Conservation (phyloP, 495 filamentous ascomycete genomes). For the Clohesyomyces aquaticus region DNA sequence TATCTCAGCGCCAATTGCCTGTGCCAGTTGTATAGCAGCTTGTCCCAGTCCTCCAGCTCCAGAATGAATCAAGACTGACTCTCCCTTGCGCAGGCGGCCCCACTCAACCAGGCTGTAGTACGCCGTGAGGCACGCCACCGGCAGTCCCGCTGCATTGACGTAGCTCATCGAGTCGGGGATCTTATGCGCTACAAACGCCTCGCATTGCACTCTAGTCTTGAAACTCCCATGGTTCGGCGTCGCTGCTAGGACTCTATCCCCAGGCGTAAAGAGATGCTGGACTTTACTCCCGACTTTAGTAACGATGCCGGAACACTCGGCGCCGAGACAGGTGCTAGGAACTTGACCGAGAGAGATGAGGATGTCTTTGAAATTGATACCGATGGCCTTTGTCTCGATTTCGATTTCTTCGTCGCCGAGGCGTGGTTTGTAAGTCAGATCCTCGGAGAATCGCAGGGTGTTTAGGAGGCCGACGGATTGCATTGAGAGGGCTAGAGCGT, state of each 20-base stretch:
- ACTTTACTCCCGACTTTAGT: slow-evolving; percentile 3
- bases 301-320: slow-evolving; percentile 20
- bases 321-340: background rate
- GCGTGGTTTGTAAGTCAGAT: slow-evolving; percentile 7
- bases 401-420: slow-evolving; percentile 23
- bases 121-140: slow-evolving; percentile 43
- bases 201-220: background rate
- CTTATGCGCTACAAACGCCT: slow-evolving; percentile 9
- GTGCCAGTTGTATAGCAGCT: slow-evolving; percentile 48
- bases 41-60: slow-evolving; percentile 53
- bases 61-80: slow-evolving; percentile 53
- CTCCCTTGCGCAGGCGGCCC: slow-evolving; percentile 42
- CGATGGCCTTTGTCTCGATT: slow-evolving; percentile 22
- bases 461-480: slow-evolving; percentile 12
- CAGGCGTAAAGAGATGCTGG: slow-evolving; percentile 34
- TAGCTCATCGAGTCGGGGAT: slow-evolving; percentile 6
- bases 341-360: slow-evolving; percentile 21
- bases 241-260: slow-evolving; percentile 35
- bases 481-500: no score
- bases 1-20: slow-evolving; percentile 45
- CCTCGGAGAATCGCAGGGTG: slow-evolving; percentile 11
- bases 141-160: slow-evolving; percentile 15
- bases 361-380: slow-evolving; percentile 30
- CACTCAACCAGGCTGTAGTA: slow-evolving; percentile 37
- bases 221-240: background rate